Conservation (phyloP, 1,284 basidiomycete species). For the Exobasidium cylindrosporum region DNA sequence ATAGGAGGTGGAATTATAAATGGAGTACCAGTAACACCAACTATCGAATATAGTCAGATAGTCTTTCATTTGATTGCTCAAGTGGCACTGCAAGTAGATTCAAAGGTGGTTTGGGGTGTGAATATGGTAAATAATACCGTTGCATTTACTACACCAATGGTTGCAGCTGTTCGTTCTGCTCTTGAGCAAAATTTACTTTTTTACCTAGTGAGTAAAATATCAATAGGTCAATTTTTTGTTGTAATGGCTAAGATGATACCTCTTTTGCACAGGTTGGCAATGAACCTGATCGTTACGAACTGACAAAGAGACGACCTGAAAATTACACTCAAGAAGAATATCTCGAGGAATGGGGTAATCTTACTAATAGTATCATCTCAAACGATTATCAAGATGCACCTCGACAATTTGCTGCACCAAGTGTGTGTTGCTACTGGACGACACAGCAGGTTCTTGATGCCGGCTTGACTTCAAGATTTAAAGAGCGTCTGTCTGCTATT, state of each 20-base stretch:
- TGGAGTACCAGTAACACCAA: constrained; percentile 21
- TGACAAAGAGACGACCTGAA: constrained; percentile 33
- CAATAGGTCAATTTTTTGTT: too few relatives aligned
- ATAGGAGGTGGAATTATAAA: neutral
- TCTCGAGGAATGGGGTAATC: constrained; percentile 60
- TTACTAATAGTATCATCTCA: constrained; percentile 32
- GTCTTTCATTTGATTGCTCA: constrained; percentile 15
- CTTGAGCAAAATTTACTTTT: constrained; percentile 14
- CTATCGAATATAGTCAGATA: constrained; percentile 13
- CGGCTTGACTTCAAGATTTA: constrained; percentile 14
- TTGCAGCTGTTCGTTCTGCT: constrained; percentile 6
- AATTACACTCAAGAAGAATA: constrained; percentile 60
- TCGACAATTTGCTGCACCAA: constrained; percentile 61
- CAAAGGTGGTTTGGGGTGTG: constrained; percentile 18
- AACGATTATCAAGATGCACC: constrained; percentile 7
- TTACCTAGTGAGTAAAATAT: constrained; percentile 56
- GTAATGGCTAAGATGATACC: too few relatives aligned
- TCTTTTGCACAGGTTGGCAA: constrained; percentile 65
- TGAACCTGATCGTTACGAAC: constrained; percentile 60
- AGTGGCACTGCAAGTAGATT: neutral
- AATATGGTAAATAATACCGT: constrained; percentile 21
- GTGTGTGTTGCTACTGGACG: constrained; percentile 62
- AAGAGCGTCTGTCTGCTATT: constrained; percentile 17
- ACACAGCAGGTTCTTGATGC: constrained; percentile 13
- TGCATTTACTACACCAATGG: constrained; percentile 23